A percentile compares a stretch with the other conserved stretches of the same genome.
Conservation (phyloP, 1,284 basidiomycete species). For the Sporisorium scitamineum region DNA sequence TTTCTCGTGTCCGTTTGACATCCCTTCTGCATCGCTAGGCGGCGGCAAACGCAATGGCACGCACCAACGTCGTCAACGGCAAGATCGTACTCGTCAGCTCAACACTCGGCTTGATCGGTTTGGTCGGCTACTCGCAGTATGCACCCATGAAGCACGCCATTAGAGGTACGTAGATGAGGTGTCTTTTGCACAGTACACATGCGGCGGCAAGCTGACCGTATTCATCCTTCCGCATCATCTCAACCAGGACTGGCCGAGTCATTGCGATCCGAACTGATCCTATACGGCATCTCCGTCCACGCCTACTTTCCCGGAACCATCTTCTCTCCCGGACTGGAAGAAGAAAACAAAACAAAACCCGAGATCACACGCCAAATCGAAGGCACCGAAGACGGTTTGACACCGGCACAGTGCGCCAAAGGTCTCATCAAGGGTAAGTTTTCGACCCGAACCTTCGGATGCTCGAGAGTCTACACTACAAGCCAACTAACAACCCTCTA, state of each 20-base stretch:
- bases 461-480: too few species aligned
- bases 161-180: conserved; percentile 74
- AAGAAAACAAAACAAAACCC: conserved; percentile 86
- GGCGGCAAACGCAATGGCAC: conserved; percentile 79
- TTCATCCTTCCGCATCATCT: background rate
- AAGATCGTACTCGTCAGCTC: conserved; percentile 87
- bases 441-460: background rate
- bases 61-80: conserved; percentile 73
- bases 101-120: conserved; percentile 81
- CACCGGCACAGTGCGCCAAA: conserved; percentile 78
- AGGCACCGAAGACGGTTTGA: conserved; percentile 78
- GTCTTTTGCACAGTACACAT: background rate
- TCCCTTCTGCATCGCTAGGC: conserved; percentile 72
- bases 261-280: conserved; percentile 82
- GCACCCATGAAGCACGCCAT: conserved; percentile 89
- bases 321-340: conserved; percentile 81
- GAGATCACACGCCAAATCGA: conserved; percentile 83
- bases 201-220: background rate
- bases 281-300: conserved; percentile 85
- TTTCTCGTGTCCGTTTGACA: conserved; percentile 2
- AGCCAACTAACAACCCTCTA: conserved; percentile 8
- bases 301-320: conserved; percentile 90
- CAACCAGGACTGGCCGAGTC: conserved; percentile 84
- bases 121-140: conserved; percentile 87
- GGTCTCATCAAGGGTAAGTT: conserved; percentile 76